These are phyloP conservation scores for Penicillium sp. DNA, from an alignment of 2,329 filamentous ascomycete genomes.

Conservation along the genomic window DNA sequence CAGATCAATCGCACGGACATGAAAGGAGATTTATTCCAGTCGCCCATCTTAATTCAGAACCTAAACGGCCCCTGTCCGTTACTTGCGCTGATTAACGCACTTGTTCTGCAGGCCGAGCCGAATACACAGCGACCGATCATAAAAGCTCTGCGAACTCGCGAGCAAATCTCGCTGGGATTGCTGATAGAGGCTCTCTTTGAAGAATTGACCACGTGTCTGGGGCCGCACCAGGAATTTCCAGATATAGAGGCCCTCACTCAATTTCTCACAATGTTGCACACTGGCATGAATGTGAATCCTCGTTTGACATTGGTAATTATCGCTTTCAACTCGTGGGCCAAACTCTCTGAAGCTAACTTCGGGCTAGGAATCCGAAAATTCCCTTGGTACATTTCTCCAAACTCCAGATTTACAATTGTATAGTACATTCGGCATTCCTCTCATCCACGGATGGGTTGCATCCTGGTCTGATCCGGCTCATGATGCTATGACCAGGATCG, in stretches of 20 bases:
- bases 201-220: conserved; percentile 80
- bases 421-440: conserved; percentile 80
- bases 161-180: conserved; percentile 84
- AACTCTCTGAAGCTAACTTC: conserved; percentile 35
- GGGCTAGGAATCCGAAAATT: conserved; percentile 35
- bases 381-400: conserved; percentile 79
- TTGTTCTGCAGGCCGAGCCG: conserved; percentile 79
- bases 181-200: conserved; percentile 90
- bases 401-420: conserved; percentile 91
- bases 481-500: conserved; percentile 72
- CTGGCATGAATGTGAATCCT: conserved; percentile 98
- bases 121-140: conserved; percentile 71
- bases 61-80: conserved; percentile 93
- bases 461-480: conserved; percentile 67
- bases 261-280: conserved; percentile 87
- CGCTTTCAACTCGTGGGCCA: background rate
- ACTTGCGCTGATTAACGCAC: conserved; percentile 88
- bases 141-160: conserved; percentile 75
- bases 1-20: conserved; percentile 84
- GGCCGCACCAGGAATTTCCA: conserved; percentile 71
- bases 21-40: conserved; percentile 68
- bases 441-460: conserved; percentile 93
- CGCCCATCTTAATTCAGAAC: conserved; percentile 89
- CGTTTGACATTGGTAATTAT: conserved; percentile 68
- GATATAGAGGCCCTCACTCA: conserved; percentile 86